Evolutionary conservation across 139 green algal species (phyloP).

Genomic region (Coccomyxa sp.): DNA sequence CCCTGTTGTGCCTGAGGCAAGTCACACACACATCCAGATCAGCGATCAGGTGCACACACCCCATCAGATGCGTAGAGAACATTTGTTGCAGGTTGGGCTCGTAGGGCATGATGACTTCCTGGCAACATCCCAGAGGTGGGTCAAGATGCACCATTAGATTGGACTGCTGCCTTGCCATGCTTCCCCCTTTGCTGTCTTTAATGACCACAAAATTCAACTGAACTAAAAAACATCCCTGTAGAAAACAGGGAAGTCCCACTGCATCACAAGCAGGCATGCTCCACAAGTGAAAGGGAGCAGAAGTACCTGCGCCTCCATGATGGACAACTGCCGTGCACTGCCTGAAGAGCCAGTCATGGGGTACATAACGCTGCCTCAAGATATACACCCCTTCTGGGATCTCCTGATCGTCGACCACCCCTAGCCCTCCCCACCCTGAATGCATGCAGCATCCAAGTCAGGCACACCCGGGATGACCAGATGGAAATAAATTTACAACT

Average conservation of each 20-base stretch:
- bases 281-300: too few species aligned
- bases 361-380: slow-evolving; percentile 15
- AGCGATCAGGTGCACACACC: not conserved
- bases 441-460: slow-evolving; percentile 27
- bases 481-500: not conserved
- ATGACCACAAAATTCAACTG: too few species aligned
- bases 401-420: not conserved
- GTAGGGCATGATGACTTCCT: not conserved
- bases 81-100: not conserved
- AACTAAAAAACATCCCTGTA: too few species aligned
- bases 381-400: slow-evolving; percentile 14
- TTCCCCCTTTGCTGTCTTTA: too few species aligned
- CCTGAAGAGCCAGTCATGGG: slow-evolving; percentile 64
- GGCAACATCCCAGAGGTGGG: too few species aligned
- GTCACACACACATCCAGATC: not conserved
- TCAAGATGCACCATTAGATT: not conserved
- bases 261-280: too few species aligned
- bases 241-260: too few species aligned
- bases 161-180: not conserved
- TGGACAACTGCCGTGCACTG: slow-evolving; percentile 58
- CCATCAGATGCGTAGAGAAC: too few species aligned
- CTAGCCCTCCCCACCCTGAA: slow-evolving; percentile 20
- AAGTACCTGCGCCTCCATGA: slow-evolving; percentile 65
- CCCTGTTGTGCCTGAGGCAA: slow-evolving; percentile 41
- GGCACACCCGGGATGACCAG: not conserved